phyloP scores from a whole-genome alignment of 2,329 filamentous ascomycete species.

The Aspergillus sp. region DNA sequence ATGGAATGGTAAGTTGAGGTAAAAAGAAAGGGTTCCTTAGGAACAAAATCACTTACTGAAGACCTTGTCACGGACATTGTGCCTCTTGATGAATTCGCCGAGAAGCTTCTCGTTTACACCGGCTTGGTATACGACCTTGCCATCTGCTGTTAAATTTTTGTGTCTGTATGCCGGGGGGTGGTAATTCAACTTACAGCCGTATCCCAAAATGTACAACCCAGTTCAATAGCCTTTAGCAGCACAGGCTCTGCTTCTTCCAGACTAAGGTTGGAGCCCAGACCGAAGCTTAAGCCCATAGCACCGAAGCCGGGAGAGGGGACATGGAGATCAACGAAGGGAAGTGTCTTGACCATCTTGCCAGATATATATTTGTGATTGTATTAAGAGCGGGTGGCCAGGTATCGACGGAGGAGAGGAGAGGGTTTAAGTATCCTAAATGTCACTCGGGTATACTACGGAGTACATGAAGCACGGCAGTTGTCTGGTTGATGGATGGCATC shows the following conservation, averaged over 20 bases:
- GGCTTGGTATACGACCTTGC: slow-evolving; percentile 46
- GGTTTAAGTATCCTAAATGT: not conserved
- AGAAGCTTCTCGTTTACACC: slow-evolving; percentile 53
- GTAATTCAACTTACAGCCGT: slow-evolving; percentile 39
- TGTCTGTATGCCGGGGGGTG: not conserved
- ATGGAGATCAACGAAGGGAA: slow-evolving; percentile 41
- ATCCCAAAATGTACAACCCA: slow-evolving; percentile 50
- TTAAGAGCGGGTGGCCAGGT: not conserved
- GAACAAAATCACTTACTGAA: not conserved
- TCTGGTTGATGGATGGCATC: not conserved
- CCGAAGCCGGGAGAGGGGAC: slow-evolving; percentile 50
- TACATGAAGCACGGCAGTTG: not conserved
- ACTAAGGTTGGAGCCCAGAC: slow-evolving; percentile 44
- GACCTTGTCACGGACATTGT: slow-evolving; percentile 51
- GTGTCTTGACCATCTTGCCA: slow-evolving; percentile 41
- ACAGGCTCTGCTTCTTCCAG: slow-evolving; percentile 51
- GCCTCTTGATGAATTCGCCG: slow-evolving; percentile 52
- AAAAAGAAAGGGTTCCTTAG: not conserved
- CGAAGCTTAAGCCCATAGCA: slow-evolving; percentile 51
- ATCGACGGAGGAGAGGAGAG: not conserved
- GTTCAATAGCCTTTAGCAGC: slow-evolving; percentile 50
- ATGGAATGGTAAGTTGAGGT: not conserved
- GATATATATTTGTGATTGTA: not conserved
- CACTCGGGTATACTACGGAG: not conserved
- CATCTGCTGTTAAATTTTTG: not conserved